Evolutionary conservation across 2,329 filamentous ascomycete species (phyloP).

Genomic region (Aspergillus spinulosporus): DNA sequence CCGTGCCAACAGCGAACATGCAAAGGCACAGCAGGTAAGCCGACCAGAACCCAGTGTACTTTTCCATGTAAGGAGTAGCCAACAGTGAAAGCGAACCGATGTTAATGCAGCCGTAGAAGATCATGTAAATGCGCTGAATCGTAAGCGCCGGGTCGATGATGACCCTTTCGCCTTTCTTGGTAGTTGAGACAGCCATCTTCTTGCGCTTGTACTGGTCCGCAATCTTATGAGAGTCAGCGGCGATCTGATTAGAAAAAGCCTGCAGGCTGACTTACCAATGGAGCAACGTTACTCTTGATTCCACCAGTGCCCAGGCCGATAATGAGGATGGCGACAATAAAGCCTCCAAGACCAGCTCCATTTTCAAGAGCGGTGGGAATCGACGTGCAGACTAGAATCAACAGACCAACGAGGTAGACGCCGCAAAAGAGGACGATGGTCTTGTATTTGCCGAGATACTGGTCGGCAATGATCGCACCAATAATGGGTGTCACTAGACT

Average conservation of each 20-base stretch:
- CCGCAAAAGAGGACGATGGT: conserved; percentile 58
- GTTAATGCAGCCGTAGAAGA: conserved; percentile 75
- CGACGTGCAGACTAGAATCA: conserved; percentile 57
- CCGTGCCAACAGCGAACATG: conserved; percentile 63
- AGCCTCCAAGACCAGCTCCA: conserved; percentile 55
- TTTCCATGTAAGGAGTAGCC: conserved; percentile 68
- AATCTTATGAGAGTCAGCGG: conserved; percentile 41
- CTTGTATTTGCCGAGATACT: conserved; percentile 62
- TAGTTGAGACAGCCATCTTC: conserved; percentile 51
- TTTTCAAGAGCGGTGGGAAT: conserved; percentile 53
- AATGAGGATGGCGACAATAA: conserved; percentile 58
- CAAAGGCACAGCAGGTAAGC: conserved; percentile 63
- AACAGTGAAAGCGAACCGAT: conserved; percentile 68
- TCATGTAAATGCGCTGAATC: conserved; percentile 69
- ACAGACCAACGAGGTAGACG: conserved; percentile 59
- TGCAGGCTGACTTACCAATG: conserved; percentile 34
- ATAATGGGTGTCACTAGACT: conserved; percentile 55
- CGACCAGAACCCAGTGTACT: conserved; percentile 65
- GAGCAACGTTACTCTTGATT: conserved; percentile 67
- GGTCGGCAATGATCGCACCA: conserved; percentile 61
- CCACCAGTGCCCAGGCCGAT: conserved; percentile 68
- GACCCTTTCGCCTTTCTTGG: conserved; percentile 54
- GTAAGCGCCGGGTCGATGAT: conserved; percentile 68
- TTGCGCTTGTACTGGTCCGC: conserved; percentile 66
- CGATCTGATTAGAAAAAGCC: neutral